Base-by-base conservation (phyloP, 2,329 filamentous ascomycete genomes). In the Colletotrichum sp. region DNA sequence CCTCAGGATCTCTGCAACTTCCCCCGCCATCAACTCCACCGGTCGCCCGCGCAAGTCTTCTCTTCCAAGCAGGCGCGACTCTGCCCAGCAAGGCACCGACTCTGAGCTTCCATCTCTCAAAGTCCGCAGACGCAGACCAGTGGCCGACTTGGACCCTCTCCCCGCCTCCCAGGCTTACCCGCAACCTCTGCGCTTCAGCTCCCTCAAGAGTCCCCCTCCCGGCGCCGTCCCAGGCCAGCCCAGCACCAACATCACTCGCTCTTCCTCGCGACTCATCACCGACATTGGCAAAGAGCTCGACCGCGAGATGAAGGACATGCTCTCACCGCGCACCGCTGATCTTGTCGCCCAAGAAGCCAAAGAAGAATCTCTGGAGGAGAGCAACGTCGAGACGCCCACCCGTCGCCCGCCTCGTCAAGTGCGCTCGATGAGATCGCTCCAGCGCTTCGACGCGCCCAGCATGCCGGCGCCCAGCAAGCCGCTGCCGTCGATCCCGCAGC, bases 401-500 rank as follows among this genome's bases (percentile, higher is more conserved):
- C 74, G 70, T 9, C 74, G 70, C 3, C 59, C 49, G 21, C 60
- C 64, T 32, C 74, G 71, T 16, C 44, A 69, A 10, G 57, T 65
- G 12, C 74, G 71, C 34, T 66, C 68, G 5, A 60, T 64, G 57
- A 60, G 49, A 39, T 57, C 70, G 39, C 36, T 69, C 3, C 44
- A n/a, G 10, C 64, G 64, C 3, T 76, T 69, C 49, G 59, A 63
- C 7, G 59, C 70, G n/a, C 49, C 65, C 13, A 49, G 24, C 30
- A n/a, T 64, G 39, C 70, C 70, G 15, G 71, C 74, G 18, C 74
- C 74, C 59, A 60, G 60, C 64, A 76, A 74, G 59, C 74, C 74
- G n/a, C 24, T 76, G 57, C 74, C 74, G 8, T 55, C 71, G 12
- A 21, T 74, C 6, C 74, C 74, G 7, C 24, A n/a, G 18, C 59